Percentiles rank a stretch among this genome's conserved stretches.
phyloP scores from a whole-genome alignment of 495 filamentous ascomycete genomes.

The Annulohypoxylon moriforme region DNA sequence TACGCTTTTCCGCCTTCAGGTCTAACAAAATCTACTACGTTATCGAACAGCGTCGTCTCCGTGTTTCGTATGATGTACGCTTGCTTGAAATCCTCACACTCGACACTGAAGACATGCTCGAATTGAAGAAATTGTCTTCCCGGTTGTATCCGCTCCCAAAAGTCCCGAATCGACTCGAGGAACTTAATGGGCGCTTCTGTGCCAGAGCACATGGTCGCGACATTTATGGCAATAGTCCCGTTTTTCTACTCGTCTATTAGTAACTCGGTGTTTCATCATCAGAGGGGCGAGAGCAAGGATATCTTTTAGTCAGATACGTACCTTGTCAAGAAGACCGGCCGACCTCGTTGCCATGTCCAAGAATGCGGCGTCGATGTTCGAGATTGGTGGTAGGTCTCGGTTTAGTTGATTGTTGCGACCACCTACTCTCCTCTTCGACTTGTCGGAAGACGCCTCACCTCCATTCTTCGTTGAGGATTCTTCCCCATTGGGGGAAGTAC shows the following conservation, averaged over 20 bases:
- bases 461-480: not conserved
- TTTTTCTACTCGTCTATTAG: not conserved
- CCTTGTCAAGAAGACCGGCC: not conserved
- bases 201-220: slow-evolving; percentile 85
- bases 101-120: slow-evolving; percentile 78
- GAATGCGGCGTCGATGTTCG: slow-evolving; percentile 48
- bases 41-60: slow-evolving; percentile 68
- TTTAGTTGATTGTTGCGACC: slow-evolving; percentile 10
- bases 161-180: slow-evolving; percentile 62
- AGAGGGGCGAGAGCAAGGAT: not conserved
- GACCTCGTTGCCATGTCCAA: slow-evolving; percentile 43
- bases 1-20: slow-evolving; percentile 62
- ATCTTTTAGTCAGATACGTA: not conserved
- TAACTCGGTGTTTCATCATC: not conserved
- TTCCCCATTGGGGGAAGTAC: not conserved
- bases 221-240: slow-evolving; percentile 58
- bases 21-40: slow-evolving; percentile 71
- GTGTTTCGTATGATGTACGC: slow-evolving; percentile 82
- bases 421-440: not conserved
- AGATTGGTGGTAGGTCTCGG: slow-evolving; percentile 38
- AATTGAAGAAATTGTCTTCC: slow-evolving; percentile 54
- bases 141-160: slow-evolving; percentile 43
- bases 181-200: slow-evolving; percentile 84
- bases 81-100: slow-evolving; percentile 83
- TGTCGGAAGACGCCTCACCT: not conserved